Conservation (phyloP, 345 rosid genomes). For the Passiflora organensis region DNA sequence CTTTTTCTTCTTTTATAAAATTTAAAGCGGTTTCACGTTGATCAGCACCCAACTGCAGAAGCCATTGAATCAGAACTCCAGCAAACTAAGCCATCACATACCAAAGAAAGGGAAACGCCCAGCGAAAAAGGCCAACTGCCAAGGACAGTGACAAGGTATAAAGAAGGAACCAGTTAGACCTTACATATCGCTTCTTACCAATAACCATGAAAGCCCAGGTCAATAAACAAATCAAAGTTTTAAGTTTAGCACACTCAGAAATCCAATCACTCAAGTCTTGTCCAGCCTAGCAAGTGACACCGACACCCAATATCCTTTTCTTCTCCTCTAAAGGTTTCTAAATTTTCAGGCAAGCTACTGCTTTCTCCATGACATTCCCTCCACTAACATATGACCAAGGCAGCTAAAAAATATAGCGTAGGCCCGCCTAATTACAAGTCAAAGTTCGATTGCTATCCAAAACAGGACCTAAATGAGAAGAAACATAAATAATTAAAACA, state of each 20-base stretch:
- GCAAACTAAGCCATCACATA: too few relatives aligned
- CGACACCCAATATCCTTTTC: slow-evolving; percentile 7
- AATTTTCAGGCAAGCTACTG: not conserved
- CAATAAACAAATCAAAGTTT: slow-evolving; percentile 16
- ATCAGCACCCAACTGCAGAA: slow-evolving; percentile 20
- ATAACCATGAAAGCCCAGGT: slow-evolving; percentile 18
- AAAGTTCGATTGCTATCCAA: too few relatives aligned
- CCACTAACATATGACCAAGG: too few relatives aligned
- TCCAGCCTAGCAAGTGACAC: not conserved
- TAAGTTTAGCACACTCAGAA: slow-evolving; percentile 14
- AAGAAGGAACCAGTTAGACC: too few relatives aligned
- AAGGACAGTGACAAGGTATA: too few relatives aligned
- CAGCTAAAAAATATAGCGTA: too few relatives aligned
- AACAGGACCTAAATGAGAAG: not conserved
- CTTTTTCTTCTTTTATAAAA: slow-evolving; percentile 9
- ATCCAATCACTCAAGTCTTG: not conserved
- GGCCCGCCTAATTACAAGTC: too few relatives aligned
- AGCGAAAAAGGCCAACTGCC: too few relatives aligned
- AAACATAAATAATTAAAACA: not conserved
- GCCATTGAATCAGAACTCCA: slow-evolving; percentile 8
- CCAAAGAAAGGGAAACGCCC: too few relatives aligned
- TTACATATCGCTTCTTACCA: not conserved
- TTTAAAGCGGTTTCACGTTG: slow-evolving; percentile 17
- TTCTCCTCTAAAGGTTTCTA: slow-evolving; percentile 15
- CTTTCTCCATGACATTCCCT: too few relatives aligned